Percentiles rank a stretch among this genome's conserved stretches.
These are phyloP conservation scores for Lachnellula occidentalis DNA, from an alignment of 2,329 filamentous ascomycete species.

Conservation along the genomic window DNA sequence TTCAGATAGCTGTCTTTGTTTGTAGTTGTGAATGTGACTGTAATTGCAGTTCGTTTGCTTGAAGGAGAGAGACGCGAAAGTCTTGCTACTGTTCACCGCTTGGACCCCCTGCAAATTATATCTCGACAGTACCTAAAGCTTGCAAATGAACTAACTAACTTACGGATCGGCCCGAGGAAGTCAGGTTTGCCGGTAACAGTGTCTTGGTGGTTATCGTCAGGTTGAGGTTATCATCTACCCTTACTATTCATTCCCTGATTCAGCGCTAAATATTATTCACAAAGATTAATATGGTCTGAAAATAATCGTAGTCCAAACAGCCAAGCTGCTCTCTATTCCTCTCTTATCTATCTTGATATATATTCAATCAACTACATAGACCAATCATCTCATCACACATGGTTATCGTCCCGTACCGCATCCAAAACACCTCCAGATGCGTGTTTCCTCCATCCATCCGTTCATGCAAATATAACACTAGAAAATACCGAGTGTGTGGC, in stretches of 20 bases:
- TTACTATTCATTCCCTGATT: too few relatives aligned
- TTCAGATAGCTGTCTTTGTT: too few relatives aligned
- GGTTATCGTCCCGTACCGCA: not conserved
- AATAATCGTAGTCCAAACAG: not conserved
- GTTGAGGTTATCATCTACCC: too few relatives aligned
- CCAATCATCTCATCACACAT: slow-evolving; percentile 1
- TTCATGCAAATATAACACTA: not conserved
- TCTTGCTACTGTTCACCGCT: too few relatives aligned
- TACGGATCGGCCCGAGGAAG: slow-evolving; percentile 5
- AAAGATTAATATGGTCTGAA: too few relatives aligned
- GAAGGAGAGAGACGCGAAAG: too few relatives aligned
- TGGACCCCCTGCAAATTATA: too few relatives aligned
- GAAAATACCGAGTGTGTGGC: not conserved
- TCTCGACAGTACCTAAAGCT: too few relatives aligned
- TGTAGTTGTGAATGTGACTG: too few relatives aligned
- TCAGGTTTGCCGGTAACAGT: too few relatives aligned
- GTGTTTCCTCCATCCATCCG: not conserved
- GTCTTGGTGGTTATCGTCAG: not conserved
- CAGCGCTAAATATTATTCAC: too few relatives aligned
- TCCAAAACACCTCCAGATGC: not conserved
- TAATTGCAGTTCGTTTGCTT: too few relatives aligned
- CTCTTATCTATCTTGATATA: not conserved
- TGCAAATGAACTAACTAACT: not conserved
- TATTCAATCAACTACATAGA: slow-evolving; percentile 1
- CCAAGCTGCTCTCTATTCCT: slow-evolving; percentile 10